Percentiles rank a stretch among this genome's conserved stretches.
Evolutionary conservation across 139 green algal species (phyloP).

Genomic region (Desmodesmus armatus): DNA sequence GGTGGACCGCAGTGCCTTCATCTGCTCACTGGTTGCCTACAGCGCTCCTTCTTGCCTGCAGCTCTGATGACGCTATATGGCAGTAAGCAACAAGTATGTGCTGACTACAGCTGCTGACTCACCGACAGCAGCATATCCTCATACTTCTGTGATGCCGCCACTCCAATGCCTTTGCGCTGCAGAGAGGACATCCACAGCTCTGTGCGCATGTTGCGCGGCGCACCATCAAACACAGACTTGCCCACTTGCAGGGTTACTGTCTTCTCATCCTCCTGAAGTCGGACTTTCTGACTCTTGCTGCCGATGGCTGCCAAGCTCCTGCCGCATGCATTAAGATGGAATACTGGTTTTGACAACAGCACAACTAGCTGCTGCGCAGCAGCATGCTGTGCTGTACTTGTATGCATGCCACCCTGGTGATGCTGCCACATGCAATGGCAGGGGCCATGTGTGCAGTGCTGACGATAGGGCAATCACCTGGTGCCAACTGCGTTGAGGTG

Average conservation of each 20-base stretch:
- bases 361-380: neutral
- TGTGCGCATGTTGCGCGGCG: slow-evolving; percentile 52
- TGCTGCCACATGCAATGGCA: too few relatives aligned
- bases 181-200: slow-evolving; percentile 69
- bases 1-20: neutral
- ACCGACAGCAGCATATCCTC: slow-evolving; percentile 22
- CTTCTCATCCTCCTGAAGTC: slow-evolving; percentile 51
- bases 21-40: neutral
- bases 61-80: neutral
- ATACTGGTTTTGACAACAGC: too few relatives aligned
- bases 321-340: neutral
- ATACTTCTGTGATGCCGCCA: slow-evolving; percentile 43
- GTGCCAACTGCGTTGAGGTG: too few relatives aligned
- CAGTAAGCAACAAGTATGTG: neutral
- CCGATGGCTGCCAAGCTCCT: neutral
- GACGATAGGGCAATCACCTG: too few relatives aligned
- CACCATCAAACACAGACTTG: slow-evolving; percentile 38
- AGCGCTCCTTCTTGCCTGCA: neutral
- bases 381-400: neutral
- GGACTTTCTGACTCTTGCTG: neutral
- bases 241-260: slow-evolving; percentile 65
- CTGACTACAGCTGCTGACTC: neutral
- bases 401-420: too few relatives aligned
- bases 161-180: slow-evolving; percentile 47
- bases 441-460: too few relatives aligned